Evolutionary conservation across 1,284 basidiomycete species (phyloP).

Genomic region (Rhodotorula mucilaginosa): DNA sequence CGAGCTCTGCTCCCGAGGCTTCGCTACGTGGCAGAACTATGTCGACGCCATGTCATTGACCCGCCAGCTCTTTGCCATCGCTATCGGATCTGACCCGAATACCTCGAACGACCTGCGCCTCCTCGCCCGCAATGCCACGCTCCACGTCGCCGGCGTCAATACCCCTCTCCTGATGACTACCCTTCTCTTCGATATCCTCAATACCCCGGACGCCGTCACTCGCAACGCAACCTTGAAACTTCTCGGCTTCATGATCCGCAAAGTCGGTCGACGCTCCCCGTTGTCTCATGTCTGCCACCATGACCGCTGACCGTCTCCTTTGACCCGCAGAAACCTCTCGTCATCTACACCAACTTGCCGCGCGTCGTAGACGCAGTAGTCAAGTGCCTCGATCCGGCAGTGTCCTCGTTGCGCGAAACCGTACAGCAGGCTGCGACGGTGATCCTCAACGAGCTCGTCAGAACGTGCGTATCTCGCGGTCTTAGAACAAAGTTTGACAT

Average conservation of each 20-base stretch:
- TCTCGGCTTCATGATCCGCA: conserved; percentile 88
- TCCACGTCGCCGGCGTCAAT: conserved; percentile 79
- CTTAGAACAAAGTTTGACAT: no score
- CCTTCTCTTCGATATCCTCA: conserved; percentile 75
- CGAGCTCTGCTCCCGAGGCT: conserved; percentile 84
- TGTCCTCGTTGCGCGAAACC: conserved; percentile 75
- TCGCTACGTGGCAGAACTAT: conserved; percentile 90
- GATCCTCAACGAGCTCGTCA: conserved; percentile 83
- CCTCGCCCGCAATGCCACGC: conserved; percentile 60
- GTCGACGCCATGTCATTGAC: conserved; percentile 87
- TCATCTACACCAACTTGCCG: conserved; percentile 81
- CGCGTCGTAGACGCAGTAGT: conserved; percentile 91
- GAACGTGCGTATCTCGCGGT: conserved; percentile 60
- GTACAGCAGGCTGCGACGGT: conserved; percentile 88
- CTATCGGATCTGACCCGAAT: conserved; percentile 74
- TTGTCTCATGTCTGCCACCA: no score
- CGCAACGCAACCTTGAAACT: conserved; percentile 87
- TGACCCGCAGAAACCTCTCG: conserved; percentile 66
- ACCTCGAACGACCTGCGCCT: conserved; percentile 50
- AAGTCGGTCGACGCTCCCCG: conserved; percentile 53
- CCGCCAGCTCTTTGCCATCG: conserved; percentile 76
- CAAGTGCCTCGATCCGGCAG: conserved; percentile 90
- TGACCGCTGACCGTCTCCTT: background rate
- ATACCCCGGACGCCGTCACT: conserved; percentile 72
- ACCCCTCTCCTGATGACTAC: conserved; percentile 95